Conservation (phyloP, 1,139 yeast genomes). For the Tardiomyces blankii region DNA sequence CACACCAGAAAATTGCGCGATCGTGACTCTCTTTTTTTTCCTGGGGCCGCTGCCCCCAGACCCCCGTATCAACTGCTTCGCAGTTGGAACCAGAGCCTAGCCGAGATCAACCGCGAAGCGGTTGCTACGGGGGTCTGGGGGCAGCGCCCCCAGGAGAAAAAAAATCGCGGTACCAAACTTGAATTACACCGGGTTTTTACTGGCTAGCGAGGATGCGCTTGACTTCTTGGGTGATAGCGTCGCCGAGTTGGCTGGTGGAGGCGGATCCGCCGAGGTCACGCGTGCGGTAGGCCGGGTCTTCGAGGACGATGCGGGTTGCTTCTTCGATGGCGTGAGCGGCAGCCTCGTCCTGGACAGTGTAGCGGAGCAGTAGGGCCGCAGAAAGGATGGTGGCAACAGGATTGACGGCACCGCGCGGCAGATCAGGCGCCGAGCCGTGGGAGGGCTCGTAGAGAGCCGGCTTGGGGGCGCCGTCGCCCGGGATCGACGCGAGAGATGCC, state of each 20-base stretch:
- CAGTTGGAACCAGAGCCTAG: too few species aligned
- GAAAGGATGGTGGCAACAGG: constrained; percentile 81
- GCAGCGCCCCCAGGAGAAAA: too few species aligned
- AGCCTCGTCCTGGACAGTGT: constrained; percentile 58
- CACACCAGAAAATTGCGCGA: not conserved
- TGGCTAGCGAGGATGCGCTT: too few species aligned
- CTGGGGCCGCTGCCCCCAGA: too few species aligned
- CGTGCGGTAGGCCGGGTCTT: constrained; percentile 46
- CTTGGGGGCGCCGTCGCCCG: constrained; percentile 54
- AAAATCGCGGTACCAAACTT: too few species aligned
- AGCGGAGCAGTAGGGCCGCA: constrained; percentile 77
- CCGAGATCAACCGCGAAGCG: too few species aligned
- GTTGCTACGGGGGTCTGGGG: too few species aligned
- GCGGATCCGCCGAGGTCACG: constrained; percentile 66
- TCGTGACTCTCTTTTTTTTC: not conserved
- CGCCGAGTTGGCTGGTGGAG: constrained; percentile 69
- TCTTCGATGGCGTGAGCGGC: constrained; percentile 56
- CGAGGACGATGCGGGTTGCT: constrained; percentile 64
- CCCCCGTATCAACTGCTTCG: too few species aligned
- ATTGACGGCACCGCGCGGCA: constrained; percentile 65
- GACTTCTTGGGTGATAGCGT: constrained; percentile 60
- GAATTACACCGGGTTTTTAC: too few species aligned
- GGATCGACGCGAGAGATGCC: constrained; percentile 76
- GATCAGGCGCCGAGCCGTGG: constrained; percentile 91
- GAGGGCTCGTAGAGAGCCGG: constrained; percentile 89